Percentiles rank a stretch among this genome's conserved stretches.
phyloP scores from a whole-genome alignment of 148 eudicot genomes.

The Arbutus unedo region DNA sequence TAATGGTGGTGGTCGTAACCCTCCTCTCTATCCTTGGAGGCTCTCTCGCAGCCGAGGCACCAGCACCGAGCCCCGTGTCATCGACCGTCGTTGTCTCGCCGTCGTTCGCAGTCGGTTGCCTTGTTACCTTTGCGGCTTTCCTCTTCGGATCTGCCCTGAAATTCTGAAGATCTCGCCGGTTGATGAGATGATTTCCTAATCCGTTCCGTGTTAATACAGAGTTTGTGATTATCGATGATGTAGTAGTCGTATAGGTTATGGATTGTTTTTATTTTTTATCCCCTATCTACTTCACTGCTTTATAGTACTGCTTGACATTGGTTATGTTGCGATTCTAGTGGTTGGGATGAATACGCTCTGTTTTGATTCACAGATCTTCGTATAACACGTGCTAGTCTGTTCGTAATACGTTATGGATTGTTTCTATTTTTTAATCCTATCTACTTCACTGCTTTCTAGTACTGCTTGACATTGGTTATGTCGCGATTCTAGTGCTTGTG shows the following conservation, averaged over 20 bases:
- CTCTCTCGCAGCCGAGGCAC: slow-evolving; percentile 49
- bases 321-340: not conserved
- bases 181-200: not conserved
- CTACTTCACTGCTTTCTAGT: not conserved
- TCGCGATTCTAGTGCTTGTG: not conserved
- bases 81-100: slow-evolving; percentile 41
- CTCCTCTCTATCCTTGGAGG: slow-evolving; percentile 31
- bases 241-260: not conserved
- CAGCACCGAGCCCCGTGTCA: slow-evolving; percentile 60
- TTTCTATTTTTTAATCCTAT: not conserved
- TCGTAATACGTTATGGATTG: not conserved
- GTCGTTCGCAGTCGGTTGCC: slow-evolving; percentile 33
- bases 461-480: not conserved
- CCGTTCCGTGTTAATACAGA: not conserved
- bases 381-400: not conserved
- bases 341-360: not conserved
- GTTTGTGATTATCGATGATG: not conserved
- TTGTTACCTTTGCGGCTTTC: slow-evolving; percentile 23
- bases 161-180: slow-evolving; percentile 28
- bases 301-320: not conserved
- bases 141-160: slow-evolving; percentile 45
- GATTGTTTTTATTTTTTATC: not conserved
- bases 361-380: slow-evolving; percentile 1
- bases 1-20: slow-evolving; percentile 25
- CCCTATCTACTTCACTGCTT: not conserved